Evolutionary conservation across 1,284 basidiomycete genomes (phyloP).

Genomic region (Rhodotorula glutinis): DNA sequence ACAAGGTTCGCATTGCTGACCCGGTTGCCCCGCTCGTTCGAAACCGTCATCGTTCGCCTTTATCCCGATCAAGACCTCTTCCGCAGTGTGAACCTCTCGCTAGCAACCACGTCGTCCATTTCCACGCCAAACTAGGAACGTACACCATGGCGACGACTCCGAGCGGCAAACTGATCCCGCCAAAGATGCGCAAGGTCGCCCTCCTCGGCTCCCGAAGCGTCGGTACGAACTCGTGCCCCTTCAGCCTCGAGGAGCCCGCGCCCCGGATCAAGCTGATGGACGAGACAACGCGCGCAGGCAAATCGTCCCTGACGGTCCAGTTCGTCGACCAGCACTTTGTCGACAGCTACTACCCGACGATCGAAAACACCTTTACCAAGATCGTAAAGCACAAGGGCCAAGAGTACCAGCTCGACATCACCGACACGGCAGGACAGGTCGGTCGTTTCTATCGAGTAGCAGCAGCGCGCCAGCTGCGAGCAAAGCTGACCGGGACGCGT

Average conservation of each 20-base stretch:
- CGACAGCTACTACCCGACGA: constrained; percentile 89
- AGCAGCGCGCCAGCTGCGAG: too few relatives aligned
- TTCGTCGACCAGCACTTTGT: constrained; percentile 62
- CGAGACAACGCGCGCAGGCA: constrained; percentile 60
- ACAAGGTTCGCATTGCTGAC: too few relatives aligned
- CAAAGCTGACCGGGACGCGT: not conserved
- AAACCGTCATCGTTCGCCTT: too few relatives aligned
- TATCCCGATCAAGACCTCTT: too few relatives aligned
- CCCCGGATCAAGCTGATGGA: too few relatives aligned
- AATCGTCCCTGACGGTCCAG: constrained; percentile 72
- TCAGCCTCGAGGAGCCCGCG: too few relatives aligned
- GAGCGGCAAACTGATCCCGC: constrained; percentile 40
- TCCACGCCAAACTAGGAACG: not conserved
- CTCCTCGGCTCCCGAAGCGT: constrained; percentile 76
- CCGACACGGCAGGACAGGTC: constrained; percentile 89
- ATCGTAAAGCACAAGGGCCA: constrained; percentile 75
- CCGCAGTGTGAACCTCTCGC: too few relatives aligned
- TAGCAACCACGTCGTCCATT: too few relatives aligned
- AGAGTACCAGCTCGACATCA: constrained; percentile 93
- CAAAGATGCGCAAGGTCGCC: constrained; percentile 68
- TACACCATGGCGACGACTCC: constrained; percentile 37
- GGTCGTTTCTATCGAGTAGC: not conserved
- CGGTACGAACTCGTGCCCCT: constrained; percentile 55
- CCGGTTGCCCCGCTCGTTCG: too few relatives aligned
- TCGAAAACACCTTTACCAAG: constrained; percentile 85